Conservation (phyloP, 495 filamentous ascomycete species). For the Xylaria grammica region DNA sequence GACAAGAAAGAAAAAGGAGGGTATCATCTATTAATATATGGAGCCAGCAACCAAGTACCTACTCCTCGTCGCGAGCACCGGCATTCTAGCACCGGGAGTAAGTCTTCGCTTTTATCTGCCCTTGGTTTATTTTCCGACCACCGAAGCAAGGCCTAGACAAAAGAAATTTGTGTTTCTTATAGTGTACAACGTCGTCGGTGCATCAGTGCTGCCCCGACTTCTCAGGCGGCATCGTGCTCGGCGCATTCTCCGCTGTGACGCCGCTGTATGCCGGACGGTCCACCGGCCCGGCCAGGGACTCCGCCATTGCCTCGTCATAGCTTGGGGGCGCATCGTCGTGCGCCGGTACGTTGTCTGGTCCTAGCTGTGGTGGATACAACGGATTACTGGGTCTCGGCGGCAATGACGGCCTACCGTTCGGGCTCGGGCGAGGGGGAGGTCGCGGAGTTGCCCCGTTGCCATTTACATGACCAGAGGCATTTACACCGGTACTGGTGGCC, state of each 20-base stretch:
- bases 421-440: slow-evolving; percentile 35
- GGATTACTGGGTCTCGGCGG: slow-evolving; percentile 36
- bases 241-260: slow-evolving; percentile 54
- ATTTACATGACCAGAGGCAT: slow-evolving; percentile 23
- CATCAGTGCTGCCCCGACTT: slow-evolving; percentile 21
- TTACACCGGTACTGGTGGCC: neutral
- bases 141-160: neutral
- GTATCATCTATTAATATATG: slow-evolving; percentile 21
- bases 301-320: slow-evolving; percentile 91
- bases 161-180: neutral
- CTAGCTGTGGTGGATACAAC: slow-evolving; percentile 55
- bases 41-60: neutral
- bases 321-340: slow-evolving; percentile 74
- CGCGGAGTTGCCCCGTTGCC: slow-evolving; percentile 31
- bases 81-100: neutral
- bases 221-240: slow-evolving; percentile 49
- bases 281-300: slow-evolving; percentile 60
- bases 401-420: slow-evolving; percentile 27
- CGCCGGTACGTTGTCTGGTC: slow-evolving; percentile 44
- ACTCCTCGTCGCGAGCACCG: neutral
- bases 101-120: neutral
- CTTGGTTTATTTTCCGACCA: neutral
- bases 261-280: slow-evolving; percentile 53
- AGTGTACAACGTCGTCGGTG: neutral
- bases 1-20: slow-evolving; percentile 5